Base-by-base conservation (phyloP, 768 basidiomycete genomes). In the Suillus bovinus region DNA sequence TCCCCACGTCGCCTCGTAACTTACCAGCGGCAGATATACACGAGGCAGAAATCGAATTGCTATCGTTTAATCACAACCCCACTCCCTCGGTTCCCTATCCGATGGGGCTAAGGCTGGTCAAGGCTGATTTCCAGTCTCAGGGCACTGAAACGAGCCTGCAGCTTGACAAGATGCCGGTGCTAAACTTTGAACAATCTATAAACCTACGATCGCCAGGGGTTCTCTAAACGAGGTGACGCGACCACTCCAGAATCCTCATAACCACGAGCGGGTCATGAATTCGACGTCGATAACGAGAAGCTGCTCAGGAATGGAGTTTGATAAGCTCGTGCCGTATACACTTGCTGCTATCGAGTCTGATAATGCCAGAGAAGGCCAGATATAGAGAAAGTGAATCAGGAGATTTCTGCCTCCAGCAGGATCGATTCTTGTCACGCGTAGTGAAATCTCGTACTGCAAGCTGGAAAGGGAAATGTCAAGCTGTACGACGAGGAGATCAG, bases 381-480 rank as follows among this genome's bases (percentile, higher is more conserved):
- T 13, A 74, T 82, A 2, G 80, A 80, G 24, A 75, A 80, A 34
- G 81, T 80, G 3, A 84, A 83, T 65, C 68, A 63, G 22, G 66
- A 67, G 1, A 75, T 77, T 0, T 81, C 82, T 0, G 61, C 73
- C 0, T 81, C 77, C 53, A 80, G 79, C 59, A 72, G 77, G n/a
- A 74, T 82, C 14, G 80, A 85, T 86, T 41, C 47, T 84, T 33
- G 68, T 84, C 17, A 74, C 82, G 0, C 69, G 73, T 3, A 66
- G 77, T 29, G 72, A 70, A 81, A 81, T 60, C 83, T 81, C 1
- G 71, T 85, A 46, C 70, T 77, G n/a, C 78, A 78, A 24, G 71
- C 81, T 1, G 77, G 72, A 0, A 86, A 84, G 64, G 81, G 82
- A 3, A 81, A 79, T 1, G 58, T 82, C 41, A 67, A 59, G 4